Base-by-base conservation (phyloP, 768 basidiomycete genomes). In the Dacryopinax primogenitus region DNA sequence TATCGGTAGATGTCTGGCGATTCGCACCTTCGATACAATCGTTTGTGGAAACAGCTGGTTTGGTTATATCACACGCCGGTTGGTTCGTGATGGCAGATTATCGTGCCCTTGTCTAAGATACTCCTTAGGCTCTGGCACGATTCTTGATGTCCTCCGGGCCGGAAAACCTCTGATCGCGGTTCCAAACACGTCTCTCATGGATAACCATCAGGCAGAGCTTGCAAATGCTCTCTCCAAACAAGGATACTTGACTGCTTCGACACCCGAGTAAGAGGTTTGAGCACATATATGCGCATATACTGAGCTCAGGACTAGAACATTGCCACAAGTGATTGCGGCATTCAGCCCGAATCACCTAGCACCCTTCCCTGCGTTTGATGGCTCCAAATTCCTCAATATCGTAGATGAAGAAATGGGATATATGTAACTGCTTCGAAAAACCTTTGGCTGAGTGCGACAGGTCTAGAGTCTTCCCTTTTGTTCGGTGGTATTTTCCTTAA, bases 51-150 rank as follows among this genome's bases (percentile, higher is more conserved):
- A 77, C 73, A 21, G 86, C 88, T 58, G 86, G 92, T 72, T 76
- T 93, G 62, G 82, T 99, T 63, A 87, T 99, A 37, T 90, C 91
- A 69, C 95, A 98, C 80, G 95, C 92, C 72, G 95, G 95, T 92
- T 72, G 69, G 83, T 28, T 67, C 39, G 62, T 63, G 62, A 11
- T 45, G 33, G 67, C 51, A 63, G 11, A 15, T 36, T 68, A 2
- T 11, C 37, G 11, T 26, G 12, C 1, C 28, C 41, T 21, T 33
- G n/a, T n/a, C 47, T 26, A 62, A 63, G 39, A 28, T 44, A 41
- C 39, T 62, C 16, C 41, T 44, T 66, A 97, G 95, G 95, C 63
- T 88, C 95, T 23, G 95, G 95, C 12, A 96, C 95, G 2, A 93
- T 98, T 70, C 80, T 98, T 33, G 90, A 95, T 47, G 90, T 86